Conservation (phyloP, 768 basidiomycete genomes). For the Tulasnella sp. region DNA sequence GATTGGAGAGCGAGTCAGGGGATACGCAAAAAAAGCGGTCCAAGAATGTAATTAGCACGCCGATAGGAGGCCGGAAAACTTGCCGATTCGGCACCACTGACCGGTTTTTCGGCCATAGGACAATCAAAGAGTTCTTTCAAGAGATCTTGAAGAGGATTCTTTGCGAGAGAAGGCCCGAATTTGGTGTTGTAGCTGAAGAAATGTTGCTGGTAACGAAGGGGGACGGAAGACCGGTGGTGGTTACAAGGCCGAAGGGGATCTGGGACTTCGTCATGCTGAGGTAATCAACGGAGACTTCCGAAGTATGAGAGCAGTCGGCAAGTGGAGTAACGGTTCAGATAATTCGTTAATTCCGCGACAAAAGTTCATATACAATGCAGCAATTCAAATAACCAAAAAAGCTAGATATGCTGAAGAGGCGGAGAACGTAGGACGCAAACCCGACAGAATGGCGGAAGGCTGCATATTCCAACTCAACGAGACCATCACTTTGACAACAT, state of each 20-base stretch:
- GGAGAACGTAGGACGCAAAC: background rate
- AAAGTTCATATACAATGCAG: conserved; percentile 6
- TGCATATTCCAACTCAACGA: background rate
- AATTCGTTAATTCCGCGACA: background rate
- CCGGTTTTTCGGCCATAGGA: background rate
- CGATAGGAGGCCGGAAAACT: background rate
- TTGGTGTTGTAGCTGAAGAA: background rate
- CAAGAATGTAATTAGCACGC: conserved; percentile 9
- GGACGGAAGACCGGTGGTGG: background rate
- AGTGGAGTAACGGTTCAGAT: background rate
- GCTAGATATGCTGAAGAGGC: conserved; percentile 4
- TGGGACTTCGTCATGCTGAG: conserved; percentile 1
- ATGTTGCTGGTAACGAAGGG: background rate
- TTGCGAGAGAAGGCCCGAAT: background rate
- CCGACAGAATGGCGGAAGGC: background rate
- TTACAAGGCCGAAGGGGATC: background rate
- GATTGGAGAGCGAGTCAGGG: background rate
- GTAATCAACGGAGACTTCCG: background rate
- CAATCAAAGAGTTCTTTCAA: background rate
- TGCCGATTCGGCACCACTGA: background rate
- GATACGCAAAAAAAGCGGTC: background rate
- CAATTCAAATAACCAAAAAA: conserved; percentile 6
- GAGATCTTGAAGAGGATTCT: background rate
- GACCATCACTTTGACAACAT: conserved; percentile 59
- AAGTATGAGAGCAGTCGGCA: background rate